Percentiles rank a stretch among this genome's conserved stretches.
phyloP scores from a whole-genome alignment of 2,329 filamentous ascomycete species.

The Epichloe aotearoae region DNA sequence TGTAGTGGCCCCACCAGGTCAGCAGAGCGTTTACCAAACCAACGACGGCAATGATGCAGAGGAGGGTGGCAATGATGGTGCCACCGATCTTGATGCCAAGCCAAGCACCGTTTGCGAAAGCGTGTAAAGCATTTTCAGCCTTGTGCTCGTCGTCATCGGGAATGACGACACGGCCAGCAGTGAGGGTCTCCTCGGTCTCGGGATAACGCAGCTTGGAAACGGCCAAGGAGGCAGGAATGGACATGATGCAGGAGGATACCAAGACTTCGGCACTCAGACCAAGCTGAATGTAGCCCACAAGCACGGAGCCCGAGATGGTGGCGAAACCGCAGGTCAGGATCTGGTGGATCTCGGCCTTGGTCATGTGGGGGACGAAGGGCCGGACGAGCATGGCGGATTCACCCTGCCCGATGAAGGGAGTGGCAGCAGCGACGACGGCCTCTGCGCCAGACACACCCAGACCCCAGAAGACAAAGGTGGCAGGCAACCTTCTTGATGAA shows the following conservation, averaged over 20 bases:
- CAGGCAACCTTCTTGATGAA: constrained; percentile 75
- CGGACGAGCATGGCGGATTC: constrained; percentile 88
- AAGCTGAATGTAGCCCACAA: constrained; percentile 74
- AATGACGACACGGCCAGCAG: constrained; percentile 66
- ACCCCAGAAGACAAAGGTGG: constrained; percentile 81
- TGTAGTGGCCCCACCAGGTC: constrained; percentile 72
- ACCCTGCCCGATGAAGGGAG: constrained; percentile 87
- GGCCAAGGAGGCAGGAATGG: constrained; percentile 79
- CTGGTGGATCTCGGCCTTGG: constrained; percentile 78
- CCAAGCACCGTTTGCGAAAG: constrained; percentile 76
- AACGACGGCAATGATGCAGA: constrained; percentile 71
- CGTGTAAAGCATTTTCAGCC: constrained; percentile 70
- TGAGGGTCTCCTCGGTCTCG: constrained; percentile 75
- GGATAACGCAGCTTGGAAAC: constrained; percentile 84
- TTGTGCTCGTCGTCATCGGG: constrained; percentile 66
- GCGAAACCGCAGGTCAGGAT: constrained; percentile 88
- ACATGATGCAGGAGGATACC: constrained; percentile 90
- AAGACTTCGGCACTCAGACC: constrained; percentile 76
- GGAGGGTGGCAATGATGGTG: constrained; percentile 67
- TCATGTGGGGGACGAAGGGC: constrained; percentile 75
- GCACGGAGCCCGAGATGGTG: constrained; percentile 77
- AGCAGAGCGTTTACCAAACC: constrained; percentile 63
- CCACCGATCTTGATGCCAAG: constrained; percentile 76
- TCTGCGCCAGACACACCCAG: constrained; percentile 81
- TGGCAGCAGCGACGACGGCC: constrained; percentile 85